Conservation (phyloP, 306 rosid species). For the Vigna reflexopilosa region DNA sequence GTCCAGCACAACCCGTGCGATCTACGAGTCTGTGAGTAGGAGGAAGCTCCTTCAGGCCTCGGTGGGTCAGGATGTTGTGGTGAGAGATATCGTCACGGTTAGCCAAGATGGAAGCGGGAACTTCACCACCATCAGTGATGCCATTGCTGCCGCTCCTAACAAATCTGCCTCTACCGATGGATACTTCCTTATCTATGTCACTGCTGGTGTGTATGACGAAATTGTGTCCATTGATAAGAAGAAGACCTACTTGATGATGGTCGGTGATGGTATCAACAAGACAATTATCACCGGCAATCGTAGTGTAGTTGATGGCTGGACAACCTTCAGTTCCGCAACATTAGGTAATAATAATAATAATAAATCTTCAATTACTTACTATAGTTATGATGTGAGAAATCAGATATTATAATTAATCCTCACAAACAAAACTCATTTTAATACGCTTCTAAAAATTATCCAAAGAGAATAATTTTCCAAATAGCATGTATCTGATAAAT, state of each 20-base stretch:
- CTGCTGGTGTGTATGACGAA: constrained; percentile 85
- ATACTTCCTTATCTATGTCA: constrained; percentile 80
- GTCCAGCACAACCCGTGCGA: constrained; percentile 58
- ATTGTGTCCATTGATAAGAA: constrained; percentile 69
- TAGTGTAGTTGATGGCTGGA: constrained; percentile 83
- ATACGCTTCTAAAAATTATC: too few species aligned
- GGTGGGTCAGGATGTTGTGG: constrained; percentile 47
- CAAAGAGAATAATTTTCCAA: neutral
- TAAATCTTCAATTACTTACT: neutral
- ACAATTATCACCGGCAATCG: constrained; percentile 81
- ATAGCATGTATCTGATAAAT: neutral
- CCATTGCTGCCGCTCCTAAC: constrained; percentile 81
- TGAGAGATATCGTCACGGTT: constrained; percentile 73
- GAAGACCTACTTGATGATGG: constrained; percentile 74
- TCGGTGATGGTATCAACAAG: constrained; percentile 87
- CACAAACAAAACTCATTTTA: neutral
- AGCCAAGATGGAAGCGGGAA: constrained; percentile 79
- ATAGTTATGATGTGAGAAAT: neutral
- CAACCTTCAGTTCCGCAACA: constrained; percentile 92
- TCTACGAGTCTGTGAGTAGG: constrained; percentile 70
- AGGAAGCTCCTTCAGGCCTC: constrained; percentile 59
- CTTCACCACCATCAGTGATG: constrained; percentile 79
- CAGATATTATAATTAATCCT: neutral
- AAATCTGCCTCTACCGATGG: constrained; percentile 60
- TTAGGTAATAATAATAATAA: constrained; percentile 55